phyloP scores from a whole-genome alignment of 768 basidiomycete species.

The Boletellus emodensis region DNA sequence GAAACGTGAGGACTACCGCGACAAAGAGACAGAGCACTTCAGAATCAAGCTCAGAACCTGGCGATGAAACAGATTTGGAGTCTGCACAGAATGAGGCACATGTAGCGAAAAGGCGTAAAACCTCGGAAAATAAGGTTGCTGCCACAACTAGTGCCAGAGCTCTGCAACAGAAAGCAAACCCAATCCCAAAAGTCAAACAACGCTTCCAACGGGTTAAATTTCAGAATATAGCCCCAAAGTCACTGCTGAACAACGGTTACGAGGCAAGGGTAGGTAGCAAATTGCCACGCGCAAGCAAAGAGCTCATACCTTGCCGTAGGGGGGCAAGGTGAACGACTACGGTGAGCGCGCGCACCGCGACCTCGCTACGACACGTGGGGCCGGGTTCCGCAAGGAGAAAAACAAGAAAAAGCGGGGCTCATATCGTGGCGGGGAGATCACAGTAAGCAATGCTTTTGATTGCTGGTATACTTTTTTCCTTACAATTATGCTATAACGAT shows the following conservation, averaged over 20 bases:
- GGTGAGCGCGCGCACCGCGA: conserved; percentile 82
- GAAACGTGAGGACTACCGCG: background rate
- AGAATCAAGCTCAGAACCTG: conserved; percentile 26
- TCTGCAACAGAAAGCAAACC: conserved; percentile 13
- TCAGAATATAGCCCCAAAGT: conserved; percentile 43
- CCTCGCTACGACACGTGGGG: conserved; percentile 88
- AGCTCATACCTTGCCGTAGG: conserved; percentile 34
- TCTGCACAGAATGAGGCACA: conserved; percentile 14
- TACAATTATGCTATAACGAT: background rate
- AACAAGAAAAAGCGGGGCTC: conserved; percentile 99
- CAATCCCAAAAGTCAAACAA: conserved; percentile 43
- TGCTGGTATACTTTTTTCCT: background rate
- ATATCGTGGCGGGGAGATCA: conserved; percentile 93
- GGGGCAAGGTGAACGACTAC: conserved; percentile 73
- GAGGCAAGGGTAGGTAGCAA: conserved; percentile 60
- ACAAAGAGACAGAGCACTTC: conserved; percentile 7
- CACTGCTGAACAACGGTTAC: conserved; percentile 69
- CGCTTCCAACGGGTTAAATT: conserved; percentile 81
- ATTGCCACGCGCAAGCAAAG: background rate
- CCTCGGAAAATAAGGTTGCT: conserved; percentile 46
- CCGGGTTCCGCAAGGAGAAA: conserved; percentile 97
- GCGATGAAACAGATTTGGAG: conserved; percentile 4
- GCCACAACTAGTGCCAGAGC: conserved; percentile 37
- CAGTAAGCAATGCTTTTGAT: conserved; percentile 45
- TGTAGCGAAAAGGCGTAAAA: conserved; percentile 60